Evolutionary conservation across 768 basidiomycete genomes (phyloP), one percentile per base, ranked within the genome.

Genomic region (Amanita fuliginea): DNA sequence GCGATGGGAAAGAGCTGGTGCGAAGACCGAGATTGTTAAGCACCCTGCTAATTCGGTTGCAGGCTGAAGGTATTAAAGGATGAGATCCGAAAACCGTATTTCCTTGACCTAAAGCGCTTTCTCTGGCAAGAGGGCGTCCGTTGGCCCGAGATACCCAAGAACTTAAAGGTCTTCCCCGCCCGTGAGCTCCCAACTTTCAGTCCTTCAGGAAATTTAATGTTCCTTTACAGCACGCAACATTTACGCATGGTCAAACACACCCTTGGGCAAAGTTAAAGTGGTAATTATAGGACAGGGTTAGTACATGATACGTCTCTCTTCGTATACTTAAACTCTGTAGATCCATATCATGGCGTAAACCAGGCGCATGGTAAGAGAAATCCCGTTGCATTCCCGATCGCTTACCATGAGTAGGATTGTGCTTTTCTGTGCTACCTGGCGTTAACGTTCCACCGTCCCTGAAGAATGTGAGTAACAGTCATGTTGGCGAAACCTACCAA

Each of bases 241-340:
- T 49, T 96, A 96, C 62, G 74, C 89, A 10, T 97, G 93, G 93
- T 88, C 89, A 3, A 76, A 83, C 49, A 93, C 90, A 24, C 89
- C 90, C 3, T 68, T 96, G 13, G 83, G 86, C 10, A 79, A 81
- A 54, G 80, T 97, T 54, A 83, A 80, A 60, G 86, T 92, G 22
- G 90, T 96, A 43, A 90, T 96, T 51, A 75, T 97, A 47, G 86
- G 86, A 6, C 90, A 92, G 66, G 67, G 67, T 68, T 43, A 55
- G 60, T 53, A 40, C 40, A 39, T 24, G 9, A 2, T 34, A 30
- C 21, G 24, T 22, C 24, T 42, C 21, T 26, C 19, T 24, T 33
- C 36, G 22, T 43, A 37, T 11, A 19, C 18, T 22, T 41, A 37
- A 37, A 39, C 18, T 22, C 9, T 41, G 10, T 51, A 69, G 91